phyloP scores from a whole-genome alignment of 2,329 filamentous ascomycete genomes.

The Alternaria infectoria region DNA sequence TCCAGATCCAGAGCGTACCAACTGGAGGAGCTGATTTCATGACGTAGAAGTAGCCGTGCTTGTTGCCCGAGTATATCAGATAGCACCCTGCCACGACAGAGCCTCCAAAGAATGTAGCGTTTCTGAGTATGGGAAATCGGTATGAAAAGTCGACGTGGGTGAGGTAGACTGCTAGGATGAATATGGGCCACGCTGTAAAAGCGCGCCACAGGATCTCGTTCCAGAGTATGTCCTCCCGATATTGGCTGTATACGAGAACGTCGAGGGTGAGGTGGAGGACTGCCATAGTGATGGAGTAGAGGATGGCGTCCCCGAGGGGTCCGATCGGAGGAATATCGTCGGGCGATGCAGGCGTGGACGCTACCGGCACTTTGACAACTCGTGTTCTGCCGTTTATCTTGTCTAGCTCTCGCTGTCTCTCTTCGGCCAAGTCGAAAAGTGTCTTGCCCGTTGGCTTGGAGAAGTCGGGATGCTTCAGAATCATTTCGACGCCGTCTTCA shows the following conservation, averaged over 20 bases:
- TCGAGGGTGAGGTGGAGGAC: conserved; percentile 81
- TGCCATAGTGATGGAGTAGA: conserved; percentile 64
- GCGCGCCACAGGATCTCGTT: conserved; percentile 60
- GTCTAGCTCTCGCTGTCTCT: conserved; percentile 57
- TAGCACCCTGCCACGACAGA: conserved; percentile 74
- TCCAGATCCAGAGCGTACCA: conserved; percentile 92
- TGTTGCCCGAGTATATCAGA: conserved; percentile 81
- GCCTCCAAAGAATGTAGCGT: conserved; percentile 66
- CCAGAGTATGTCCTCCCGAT: conserved; percentile 71
- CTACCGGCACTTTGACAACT: conserved; percentile 44
- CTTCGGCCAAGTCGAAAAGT: conserved; percentile 73
- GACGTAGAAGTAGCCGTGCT: conserved; percentile 79
- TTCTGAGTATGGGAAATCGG: conserved; percentile 53
- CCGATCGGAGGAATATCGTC: conserved; percentile 51
- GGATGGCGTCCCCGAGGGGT: conserved; percentile 54
- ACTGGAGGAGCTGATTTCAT: conserved; percentile 92
- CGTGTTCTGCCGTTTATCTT: conserved; percentile 53
- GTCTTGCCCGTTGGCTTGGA: conserved; percentile 68
- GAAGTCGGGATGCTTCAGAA: conserved; percentile 73
- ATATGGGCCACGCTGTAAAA: conserved; percentile 51
- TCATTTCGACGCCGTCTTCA: conserved; percentile 61
- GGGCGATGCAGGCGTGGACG: conserved; percentile 18
- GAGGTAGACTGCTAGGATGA: conserved; percentile 54
- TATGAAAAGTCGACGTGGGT: conserved; percentile 50
- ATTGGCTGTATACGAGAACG: conserved; percentile 79